These are phyloP conservation scores for Suillus subluteus DNA, from an alignment of 768 basidiomycete genomes.

Conservation along the genomic window DNA sequence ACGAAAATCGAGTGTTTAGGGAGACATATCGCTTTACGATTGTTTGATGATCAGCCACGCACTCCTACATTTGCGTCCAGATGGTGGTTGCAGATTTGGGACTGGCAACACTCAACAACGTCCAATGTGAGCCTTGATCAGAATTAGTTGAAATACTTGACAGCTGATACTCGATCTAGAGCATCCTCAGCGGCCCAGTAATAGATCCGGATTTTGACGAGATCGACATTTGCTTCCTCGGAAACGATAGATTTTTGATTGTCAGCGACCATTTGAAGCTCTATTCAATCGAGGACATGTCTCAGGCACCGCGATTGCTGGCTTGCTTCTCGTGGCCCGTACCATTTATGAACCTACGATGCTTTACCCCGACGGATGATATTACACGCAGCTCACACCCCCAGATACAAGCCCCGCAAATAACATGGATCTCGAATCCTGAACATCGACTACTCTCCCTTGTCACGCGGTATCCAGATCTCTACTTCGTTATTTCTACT, in stretches of 20 bases:
- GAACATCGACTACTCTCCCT: not conserved
- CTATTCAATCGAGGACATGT: not conserved
- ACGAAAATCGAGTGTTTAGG: not conserved
- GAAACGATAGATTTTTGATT: not conserved
- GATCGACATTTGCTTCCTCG: not conserved
- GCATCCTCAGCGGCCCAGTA: not conserved
- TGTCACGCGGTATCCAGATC: not conserved
- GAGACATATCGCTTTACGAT: not conserved
- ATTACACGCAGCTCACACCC: not conserved
- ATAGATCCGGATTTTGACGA: not conserved
- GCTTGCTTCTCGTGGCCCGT: not conserved
- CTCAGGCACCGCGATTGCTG: not conserved
- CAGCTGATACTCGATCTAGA: not conserved
- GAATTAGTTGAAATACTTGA: not conserved
- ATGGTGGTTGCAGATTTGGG: constrained; percentile 3
- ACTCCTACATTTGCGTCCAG: not conserved
- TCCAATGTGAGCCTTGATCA: not conserved
- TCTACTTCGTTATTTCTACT: not conserved
- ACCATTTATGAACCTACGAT: not conserved
- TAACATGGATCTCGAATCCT: not conserved
- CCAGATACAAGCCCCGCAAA: not conserved
- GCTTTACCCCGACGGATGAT: not conserved
- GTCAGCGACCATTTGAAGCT: not conserved
- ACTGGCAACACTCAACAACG: constrained; percentile 1
- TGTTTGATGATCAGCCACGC: not conserved